Base-by-base conservation (phyloP, 2,329 filamentous ascomycete genomes). In the Fonsecaea erecta region DNA sequence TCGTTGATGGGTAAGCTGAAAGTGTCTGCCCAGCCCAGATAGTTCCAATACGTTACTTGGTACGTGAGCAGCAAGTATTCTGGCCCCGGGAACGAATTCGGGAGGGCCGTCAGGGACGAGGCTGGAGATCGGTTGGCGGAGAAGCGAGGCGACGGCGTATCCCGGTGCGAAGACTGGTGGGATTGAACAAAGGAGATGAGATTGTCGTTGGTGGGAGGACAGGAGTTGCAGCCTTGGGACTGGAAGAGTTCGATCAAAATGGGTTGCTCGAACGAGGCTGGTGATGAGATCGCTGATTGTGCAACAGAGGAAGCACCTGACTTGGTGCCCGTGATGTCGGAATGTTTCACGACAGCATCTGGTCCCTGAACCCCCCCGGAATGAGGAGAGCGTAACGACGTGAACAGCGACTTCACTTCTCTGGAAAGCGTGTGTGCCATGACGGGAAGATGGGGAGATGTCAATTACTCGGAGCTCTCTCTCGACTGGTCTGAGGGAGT, bases 21-120 rank as follows among this genome's bases (percentile, higher is more conserved):
- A n/a, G 65, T 67, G 52, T 67, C 62, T 12, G 24, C 51, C 65
- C 65, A 67, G n/a, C 58, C 58, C 3, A 60, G 37, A 30, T 64
- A 52, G 46, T 67, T 55, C 65, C 65, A 67, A 53, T 64, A 67
- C 14, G 65, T 67, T 11, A 65, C 65, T 57, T 67, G 52, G 52
- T 67, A 65, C 6, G 64, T 67, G 8, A 67, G 53, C 16, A 67
- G 28, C 30, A 67, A 21, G n/a, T 56, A 56, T 18, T 64, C 59
- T n/a, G 52, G 40, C 3, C 18, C 53, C 3, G 26, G 18, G 12
- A 28, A n/a, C 52, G 52, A 48, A 48, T 53, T 34, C n/a, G 52
- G 26, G 52, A 34, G 3, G 46, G 43, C 2, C 5, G 24, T 48
- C 16, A 40, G 26, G 14, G 24, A 21, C 21, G n/a, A 18, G 9